phyloP scores from a whole-genome alignment of 495 filamentous ascomycete species.

The Tuber magnatum region DNA sequence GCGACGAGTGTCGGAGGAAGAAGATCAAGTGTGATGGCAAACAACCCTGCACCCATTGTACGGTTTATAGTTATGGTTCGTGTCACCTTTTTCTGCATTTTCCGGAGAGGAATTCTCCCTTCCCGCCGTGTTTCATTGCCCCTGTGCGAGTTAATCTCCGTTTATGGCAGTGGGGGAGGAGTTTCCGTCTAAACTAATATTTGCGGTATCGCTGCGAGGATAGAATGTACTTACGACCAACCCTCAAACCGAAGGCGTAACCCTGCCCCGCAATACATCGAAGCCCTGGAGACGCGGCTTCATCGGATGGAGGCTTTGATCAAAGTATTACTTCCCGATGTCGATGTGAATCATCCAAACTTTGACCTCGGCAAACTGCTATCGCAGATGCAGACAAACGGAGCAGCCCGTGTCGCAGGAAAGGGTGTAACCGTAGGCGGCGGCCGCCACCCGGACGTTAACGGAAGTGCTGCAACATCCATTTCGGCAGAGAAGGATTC shows the following conservation, averaged over 20 bases:
- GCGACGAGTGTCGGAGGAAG: conserved; percentile 93
- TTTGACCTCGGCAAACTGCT: conserved; percentile 53
- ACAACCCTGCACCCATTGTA: conserved; percentile 96
- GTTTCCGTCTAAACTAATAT: conserved; percentile 20
- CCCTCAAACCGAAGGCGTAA: conserved; percentile 93
- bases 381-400: conserved; percentile 31
- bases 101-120: neutral
- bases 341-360: conserved; percentile 75
- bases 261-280: conserved; percentile 89
- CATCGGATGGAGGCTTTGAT: conserved; percentile 78
- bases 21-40: conserved; percentile 99
- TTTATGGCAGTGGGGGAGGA: neutral
- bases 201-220: conserved; percentile 2
- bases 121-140: neutral
- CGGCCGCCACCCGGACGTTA: conserved; percentile 8
- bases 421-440: conserved; percentile 10
- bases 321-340: conserved; percentile 68
- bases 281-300: conserved; percentile 76
- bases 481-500: conserved; percentile 55
- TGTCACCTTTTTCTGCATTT: conserved; percentile 17
- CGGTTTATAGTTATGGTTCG: conserved; percentile 95
- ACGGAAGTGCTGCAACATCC: conserved; percentile 2
- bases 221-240: conserved; percentile 97
- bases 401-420: conserved; percentile 12
- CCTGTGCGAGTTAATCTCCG: neutral